phyloP scores from a whole-genome alignment of 2,329 filamentous ascomycete genomes.

The Septoria linicola region DNA sequence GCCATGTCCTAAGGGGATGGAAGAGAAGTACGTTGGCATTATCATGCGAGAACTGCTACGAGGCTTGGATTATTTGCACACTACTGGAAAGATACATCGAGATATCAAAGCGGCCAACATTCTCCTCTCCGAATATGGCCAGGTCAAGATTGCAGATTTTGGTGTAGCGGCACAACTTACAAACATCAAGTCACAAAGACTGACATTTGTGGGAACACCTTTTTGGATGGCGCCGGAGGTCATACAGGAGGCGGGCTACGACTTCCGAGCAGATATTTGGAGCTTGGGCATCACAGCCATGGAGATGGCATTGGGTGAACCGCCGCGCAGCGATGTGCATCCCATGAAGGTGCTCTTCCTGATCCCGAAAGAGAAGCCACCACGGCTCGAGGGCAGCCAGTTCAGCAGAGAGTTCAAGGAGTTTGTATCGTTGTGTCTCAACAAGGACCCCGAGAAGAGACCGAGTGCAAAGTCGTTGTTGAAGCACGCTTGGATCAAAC shows the following conservation, averaged over 20 bases:
- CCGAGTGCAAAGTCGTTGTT: constrained; percentile 84
- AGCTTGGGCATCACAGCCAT: constrained; percentile 88
- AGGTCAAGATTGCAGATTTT: constrained; percentile 93
- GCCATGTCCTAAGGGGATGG: constrained; percentile 70
- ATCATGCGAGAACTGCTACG: constrained; percentile 87
- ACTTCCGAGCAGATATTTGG: constrained; percentile 93
- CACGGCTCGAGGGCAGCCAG: constrained; percentile 72
- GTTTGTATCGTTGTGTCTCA: constrained; percentile 84
- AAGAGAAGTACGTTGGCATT: constrained; percentile 87
- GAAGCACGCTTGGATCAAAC: constrained; percentile 82
- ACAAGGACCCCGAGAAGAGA: constrained; percentile 84
- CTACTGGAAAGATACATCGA: constrained; percentile 90
- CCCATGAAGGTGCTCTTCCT: constrained; percentile 93
- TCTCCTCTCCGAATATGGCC: constrained; percentile 81
- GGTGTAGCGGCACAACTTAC: constrained; percentile 94
- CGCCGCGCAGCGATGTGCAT: constrained; percentile 80
- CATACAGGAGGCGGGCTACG: constrained; percentile 79
- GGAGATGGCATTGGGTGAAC: constrained; percentile 83
- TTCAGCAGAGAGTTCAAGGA: constrained; percentile 75
- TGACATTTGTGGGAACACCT: constrained; percentile 95
- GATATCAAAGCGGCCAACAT: constrained; percentile 99
- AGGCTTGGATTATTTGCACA: constrained; percentile 90
- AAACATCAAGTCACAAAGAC: constrained; percentile 94
- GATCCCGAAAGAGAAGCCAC: constrained; percentile 84
- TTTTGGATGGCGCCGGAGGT: constrained; percentile 98